These are phyloP conservation scores for Scytalidium lignicola DNA, from an alignment of 2,329 filamentous ascomycete genomes.

Conservation along the genomic window DNA sequence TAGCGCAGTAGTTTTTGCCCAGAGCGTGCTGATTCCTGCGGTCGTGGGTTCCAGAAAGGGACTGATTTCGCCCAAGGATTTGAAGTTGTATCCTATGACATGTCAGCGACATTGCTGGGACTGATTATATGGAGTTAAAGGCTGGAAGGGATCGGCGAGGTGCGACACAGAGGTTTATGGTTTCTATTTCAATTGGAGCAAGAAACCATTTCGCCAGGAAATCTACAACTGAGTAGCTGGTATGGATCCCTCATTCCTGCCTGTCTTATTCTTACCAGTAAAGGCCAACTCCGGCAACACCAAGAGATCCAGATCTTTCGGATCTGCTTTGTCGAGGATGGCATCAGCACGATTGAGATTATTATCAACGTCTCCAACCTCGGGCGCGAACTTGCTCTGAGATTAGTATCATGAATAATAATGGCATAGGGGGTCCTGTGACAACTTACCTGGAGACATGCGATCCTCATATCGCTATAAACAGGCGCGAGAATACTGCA, in stretches of 20 bases:
- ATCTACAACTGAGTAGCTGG: neutral
- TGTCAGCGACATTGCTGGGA: neutral
- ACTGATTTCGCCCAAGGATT: conserved; percentile 59
- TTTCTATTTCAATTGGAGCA: too few relatives aligned
- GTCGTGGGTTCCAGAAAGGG: conserved; percentile 64
- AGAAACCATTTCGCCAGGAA: neutral
- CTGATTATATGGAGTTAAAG: too few relatives aligned
- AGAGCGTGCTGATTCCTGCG: conserved; percentile 62
- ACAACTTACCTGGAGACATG: conserved; percentile 11
- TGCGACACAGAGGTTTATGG: too few relatives aligned
- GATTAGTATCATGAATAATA: neutral
- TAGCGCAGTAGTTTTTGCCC: conserved; percentile 63
- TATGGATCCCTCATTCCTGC: conserved; percentile 3
- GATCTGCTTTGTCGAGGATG: conserved; percentile 49
- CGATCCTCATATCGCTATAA: conserved; percentile 12
- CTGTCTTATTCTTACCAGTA: conserved; percentile 44
- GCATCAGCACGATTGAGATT: conserved; percentile 66
- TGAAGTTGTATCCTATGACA: conserved; percentile 67
- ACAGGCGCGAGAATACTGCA: neutral
- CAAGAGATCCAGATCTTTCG: conserved; percentile 60
- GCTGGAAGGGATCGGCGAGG: too few relatives aligned
- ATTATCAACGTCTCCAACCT: conserved; percentile 63
- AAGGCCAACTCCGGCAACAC: conserved; percentile 75
- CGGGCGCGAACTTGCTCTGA: conserved; percentile 13
- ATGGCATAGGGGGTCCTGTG: neutral